Evolutionary conservation across 805 yeast genomes (phyloP).

Genomic region (Candida manassasensis): DNA sequence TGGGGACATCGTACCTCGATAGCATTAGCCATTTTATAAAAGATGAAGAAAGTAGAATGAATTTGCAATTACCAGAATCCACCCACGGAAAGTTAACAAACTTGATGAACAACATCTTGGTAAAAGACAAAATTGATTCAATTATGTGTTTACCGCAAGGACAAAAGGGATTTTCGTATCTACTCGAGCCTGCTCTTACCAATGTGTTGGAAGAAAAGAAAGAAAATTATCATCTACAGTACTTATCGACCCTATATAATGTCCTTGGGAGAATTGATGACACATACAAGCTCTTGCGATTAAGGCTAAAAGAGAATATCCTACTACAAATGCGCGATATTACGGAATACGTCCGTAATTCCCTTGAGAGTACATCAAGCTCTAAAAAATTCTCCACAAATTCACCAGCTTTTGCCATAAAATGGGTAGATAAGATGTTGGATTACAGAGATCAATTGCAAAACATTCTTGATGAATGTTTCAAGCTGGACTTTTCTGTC

Average conservation of each 20-base stretch:
- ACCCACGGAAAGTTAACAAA: conserved; percentile 52
- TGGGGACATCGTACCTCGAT: conserved; percentile 53
- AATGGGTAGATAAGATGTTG: conserved; percentile 63
- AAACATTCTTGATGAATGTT: conserved; percentile 42
- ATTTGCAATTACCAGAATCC: conserved; percentile 47
- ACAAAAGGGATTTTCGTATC: conserved; percentile 52
- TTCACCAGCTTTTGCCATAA: conserved; percentile 52
- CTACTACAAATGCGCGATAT: conserved; percentile 12
- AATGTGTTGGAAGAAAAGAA: conserved; percentile 10
- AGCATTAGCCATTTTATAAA: conserved; percentile 48
- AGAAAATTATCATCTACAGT: conserved; percentile 24
- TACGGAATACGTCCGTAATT: conserved; percentile 7
- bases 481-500: conserved; percentile 44
- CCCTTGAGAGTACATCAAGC: conserved; percentile 5
- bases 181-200: conserved; percentile 46
- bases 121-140: conserved; percentile 51
- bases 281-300: conserved; percentile 45
- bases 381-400: conserved; percentile 14
- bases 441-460: conserved; percentile 48
- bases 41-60: conserved; percentile 58
- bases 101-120: conserved; percentile 55
- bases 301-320: conserved; percentile 44
- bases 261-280: conserved; percentile 52
- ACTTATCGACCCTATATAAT: conserved; percentile 45
- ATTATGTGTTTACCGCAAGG: conserved; percentile 45